Evolutionary conservation across 2,329 filamentous ascomycete species (phyloP).

Genomic region (Aspergillus melleus): DNA sequence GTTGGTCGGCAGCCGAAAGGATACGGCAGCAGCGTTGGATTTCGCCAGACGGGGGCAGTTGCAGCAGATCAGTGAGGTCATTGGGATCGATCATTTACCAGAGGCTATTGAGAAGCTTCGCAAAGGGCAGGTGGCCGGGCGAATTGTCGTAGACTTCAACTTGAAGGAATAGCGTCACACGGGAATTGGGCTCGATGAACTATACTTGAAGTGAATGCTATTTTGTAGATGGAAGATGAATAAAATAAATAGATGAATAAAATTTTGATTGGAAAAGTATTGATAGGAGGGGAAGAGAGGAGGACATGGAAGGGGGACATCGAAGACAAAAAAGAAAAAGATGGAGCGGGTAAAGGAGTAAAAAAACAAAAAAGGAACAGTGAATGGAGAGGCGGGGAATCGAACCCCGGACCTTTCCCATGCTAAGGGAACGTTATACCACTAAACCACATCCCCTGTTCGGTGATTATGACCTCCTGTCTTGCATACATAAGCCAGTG

Average conservation of each 20-base stretch:
- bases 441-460: slow-evolving; percentile 9
- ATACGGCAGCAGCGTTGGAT: slow-evolving; percentile 36
- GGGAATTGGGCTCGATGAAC: too few relatives aligned
- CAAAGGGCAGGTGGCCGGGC: slow-evolving; percentile 52
- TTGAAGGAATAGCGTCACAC: background rate
- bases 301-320: too few relatives aligned
- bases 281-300: too few relatives aligned
- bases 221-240: too few relatives aligned
- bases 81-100: slow-evolving; percentile 47
- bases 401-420: slow-evolving; percentile 18
- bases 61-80: slow-evolving; percentile 52
- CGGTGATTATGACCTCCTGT: background rate
- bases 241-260: too few relatives aligned
- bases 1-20: slow-evolving; percentile 31
- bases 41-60: slow-evolving; percentile 53
- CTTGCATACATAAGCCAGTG: too few relatives aligned
- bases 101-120: slow-evolving; percentile 54
- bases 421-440: slow-evolving; percentile 19
- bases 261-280: too few relatives aligned
- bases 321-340: too few relatives aligned
- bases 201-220: too few relatives aligned
- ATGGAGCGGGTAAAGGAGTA: too few relatives aligned
- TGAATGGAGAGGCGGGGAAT: slow-evolving; percentile 13
- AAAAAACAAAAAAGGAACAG: background rate
- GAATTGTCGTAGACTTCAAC: slow-evolving; percentile 57